Conservation (phyloP, 306 rosid species). For the Parietaria judaica region DNA sequence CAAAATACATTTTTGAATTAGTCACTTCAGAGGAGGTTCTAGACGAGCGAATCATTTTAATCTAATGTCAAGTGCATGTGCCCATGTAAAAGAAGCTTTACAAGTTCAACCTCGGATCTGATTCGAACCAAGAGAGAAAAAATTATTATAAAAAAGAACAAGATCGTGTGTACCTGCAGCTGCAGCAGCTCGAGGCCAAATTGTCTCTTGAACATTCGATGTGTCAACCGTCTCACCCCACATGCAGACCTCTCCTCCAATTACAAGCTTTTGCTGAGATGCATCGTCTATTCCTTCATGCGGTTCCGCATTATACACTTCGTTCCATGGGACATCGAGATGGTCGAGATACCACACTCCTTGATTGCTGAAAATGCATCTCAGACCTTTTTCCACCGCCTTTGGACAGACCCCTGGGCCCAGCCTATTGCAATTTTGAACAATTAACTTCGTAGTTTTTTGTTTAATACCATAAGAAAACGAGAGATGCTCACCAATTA, state of each 20-base stretch:
- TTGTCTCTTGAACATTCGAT: slow-evolving; percentile 78
- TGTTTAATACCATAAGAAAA: slow-evolving; percentile 11
- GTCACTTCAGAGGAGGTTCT: background rate
- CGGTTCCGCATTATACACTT: slow-evolving; percentile 66
- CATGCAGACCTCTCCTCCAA: slow-evolving; percentile 99
- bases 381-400: slow-evolving; percentile 78
- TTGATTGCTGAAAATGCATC: slow-evolving; percentile 95
- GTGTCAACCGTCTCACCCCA: slow-evolving; percentile 88
- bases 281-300: slow-evolving; percentile 52
- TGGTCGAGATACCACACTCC: slow-evolving; percentile 96
- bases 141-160: too few species aligned
- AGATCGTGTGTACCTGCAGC: slow-evolving; percentile 63
- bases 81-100: too few species aligned
- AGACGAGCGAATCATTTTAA: too few species aligned
- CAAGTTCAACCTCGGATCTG: too few species aligned
- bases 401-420: slow-evolving; percentile 76
- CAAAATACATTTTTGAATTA: background rate
- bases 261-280: slow-evolving; percentile 60
- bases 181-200: slow-evolving; percentile 99
- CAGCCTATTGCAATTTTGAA: slow-evolving; percentile 46
- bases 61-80: too few species aligned
- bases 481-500: slow-evolving; percentile 53
- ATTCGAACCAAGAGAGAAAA: too few species aligned
- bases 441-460: slow-evolving; percentile 12
- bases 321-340: slow-evolving; percentile 87